phyloP scores from a whole-genome alignment of 225 moss, liverwort and hornwort genomes.

The Marchantia paleacea region DNA sequence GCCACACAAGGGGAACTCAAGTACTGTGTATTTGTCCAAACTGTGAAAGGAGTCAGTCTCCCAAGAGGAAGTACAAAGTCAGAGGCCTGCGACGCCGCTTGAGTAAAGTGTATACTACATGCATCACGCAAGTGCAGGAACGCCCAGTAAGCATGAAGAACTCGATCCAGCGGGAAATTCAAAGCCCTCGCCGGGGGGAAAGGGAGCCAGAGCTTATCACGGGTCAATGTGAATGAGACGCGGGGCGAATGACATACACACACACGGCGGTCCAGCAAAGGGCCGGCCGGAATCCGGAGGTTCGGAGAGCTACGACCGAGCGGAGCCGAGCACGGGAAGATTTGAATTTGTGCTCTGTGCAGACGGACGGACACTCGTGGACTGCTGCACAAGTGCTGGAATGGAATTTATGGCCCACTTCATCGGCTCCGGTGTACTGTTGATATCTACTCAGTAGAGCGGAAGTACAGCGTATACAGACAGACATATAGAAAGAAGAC shows the following conservation, averaged over 20 bases:
- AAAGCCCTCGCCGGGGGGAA: neutral
- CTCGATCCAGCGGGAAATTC: neutral
- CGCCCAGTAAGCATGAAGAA: too few species aligned
- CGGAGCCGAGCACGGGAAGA: neutral
- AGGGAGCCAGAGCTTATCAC: neutral
- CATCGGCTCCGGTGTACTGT: neutral
- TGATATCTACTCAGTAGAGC: neutral
- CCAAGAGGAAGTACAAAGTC: too few species aligned
- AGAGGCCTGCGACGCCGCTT: too few species aligned
- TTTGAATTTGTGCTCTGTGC: neutral
- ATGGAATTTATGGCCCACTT: neutral
- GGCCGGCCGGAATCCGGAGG: conserved; percentile 3
- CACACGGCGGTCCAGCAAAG: neutral
- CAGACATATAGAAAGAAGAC: too few species aligned
- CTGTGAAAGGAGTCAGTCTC: too few species aligned
- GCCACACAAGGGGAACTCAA: too few species aligned
- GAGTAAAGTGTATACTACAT: too few species aligned
- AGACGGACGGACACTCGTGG: neutral
- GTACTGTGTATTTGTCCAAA: too few species aligned
- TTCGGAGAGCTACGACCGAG: conserved; percentile 14
- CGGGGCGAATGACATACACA: neutral
- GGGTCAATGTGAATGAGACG: neutral
- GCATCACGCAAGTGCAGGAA: too few species aligned
- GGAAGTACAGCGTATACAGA: neutral
- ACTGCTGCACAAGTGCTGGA: neutral